Base-by-base conservation (phyloP, 768 basidiomycete genomes). In the Boletus fagicola region DNA sequence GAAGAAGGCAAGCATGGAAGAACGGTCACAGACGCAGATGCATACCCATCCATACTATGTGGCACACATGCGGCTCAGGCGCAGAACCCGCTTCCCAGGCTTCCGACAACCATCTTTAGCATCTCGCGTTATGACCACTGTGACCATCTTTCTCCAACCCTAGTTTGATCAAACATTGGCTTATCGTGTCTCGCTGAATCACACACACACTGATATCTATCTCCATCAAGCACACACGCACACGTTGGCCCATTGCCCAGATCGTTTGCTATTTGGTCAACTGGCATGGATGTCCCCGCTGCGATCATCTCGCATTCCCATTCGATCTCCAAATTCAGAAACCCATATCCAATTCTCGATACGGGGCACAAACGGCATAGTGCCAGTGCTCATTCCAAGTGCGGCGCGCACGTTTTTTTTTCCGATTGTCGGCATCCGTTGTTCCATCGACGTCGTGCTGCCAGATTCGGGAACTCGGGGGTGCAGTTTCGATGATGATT, bases 251-350 rank as follows among this genome's bases (percentile, higher is more conserved):
- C 54, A 15, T 45, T 38, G 44, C 62, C 57, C 57, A 48, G 13
- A 16, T 35, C 35, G n/a, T 4, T 16, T 35, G 28, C 22, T 13
- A 10, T 20, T 43, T 13, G 30, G 18, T 24, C n/a, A 20, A 28
- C n/a, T 16, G 15, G 30, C 36, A 15, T 2, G 16, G 28, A 18
- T 38, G 31, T 46, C 33, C 24, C 45, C 28, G 44, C 20, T 40
- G 33, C 53, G 62, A 65, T 56, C 47, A 55, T 46, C 50, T 54
- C 52, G 62, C 62, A 44, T 11, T 6, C n/a, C 12, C 33, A 7
- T 11, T 28, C 11, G 22, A 63, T 47, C 46, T 53, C 51, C 35
- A 50, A 62, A 45, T 18, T 35, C 48, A 36, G 35, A 36, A 49
- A n/a, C 2, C 6, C 24, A 49, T 44, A 38, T 36, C 22, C 50